Percentiles rank a stretch among this genome's conserved stretches.
Conservation (phyloP, 345 rosid genomes). For the Pugionium cornutum region DNA sequence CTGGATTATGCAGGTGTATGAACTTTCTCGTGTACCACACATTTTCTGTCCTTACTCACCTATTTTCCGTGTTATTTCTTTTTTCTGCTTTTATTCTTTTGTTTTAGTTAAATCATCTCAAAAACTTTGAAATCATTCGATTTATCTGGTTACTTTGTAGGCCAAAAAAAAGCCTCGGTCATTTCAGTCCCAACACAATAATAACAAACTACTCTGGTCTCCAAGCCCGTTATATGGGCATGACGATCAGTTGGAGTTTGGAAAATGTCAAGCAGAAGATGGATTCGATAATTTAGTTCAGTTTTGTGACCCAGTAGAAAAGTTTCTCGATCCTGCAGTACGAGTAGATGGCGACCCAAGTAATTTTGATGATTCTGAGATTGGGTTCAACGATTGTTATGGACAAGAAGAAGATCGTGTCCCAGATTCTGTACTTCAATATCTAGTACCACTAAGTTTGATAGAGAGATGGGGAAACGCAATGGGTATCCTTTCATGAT, state of each 20-base stretch:
- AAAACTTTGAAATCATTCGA: conserved; percentile 1
- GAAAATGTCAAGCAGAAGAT: conserved; percentile 46
- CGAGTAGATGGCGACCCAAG: conserved; percentile 37
- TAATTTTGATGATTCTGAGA: conserved; percentile 32
- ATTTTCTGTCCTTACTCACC: not conserved
- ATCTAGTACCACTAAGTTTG: conserved; percentile 66
- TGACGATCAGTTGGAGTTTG: conserved; percentile 37
- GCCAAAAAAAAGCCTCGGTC: conserved; percentile 71
- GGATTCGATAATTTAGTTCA: conserved; percentile 51
- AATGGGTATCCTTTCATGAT: conserved; percentile 73
- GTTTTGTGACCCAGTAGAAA: conserved; percentile 69
- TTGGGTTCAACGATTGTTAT: conserved; percentile 36
- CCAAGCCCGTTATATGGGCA: conserved; percentile 50
- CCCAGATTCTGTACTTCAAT: conserved; percentile 44
- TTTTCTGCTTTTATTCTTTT: not conserved
- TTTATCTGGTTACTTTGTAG: conserved; percentile 44
- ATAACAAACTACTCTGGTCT: conserved; percentile 57
- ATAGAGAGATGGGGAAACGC: conserved; percentile 96
- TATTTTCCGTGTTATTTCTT: not conserved
- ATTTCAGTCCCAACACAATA: conserved; percentile 47
- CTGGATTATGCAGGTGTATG: conserved; percentile 4
- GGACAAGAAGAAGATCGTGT: conserved; percentile 39
- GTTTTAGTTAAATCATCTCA: not conserved
- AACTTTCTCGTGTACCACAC: not conserved
- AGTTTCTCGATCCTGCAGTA: conserved; percentile 60